Percentiles rank a stretch among this genome's conserved stretches.
Conservation (phyloP, 2,329 filamentous ascomycete species). For the Pestalotiopsis sp. region DNA sequence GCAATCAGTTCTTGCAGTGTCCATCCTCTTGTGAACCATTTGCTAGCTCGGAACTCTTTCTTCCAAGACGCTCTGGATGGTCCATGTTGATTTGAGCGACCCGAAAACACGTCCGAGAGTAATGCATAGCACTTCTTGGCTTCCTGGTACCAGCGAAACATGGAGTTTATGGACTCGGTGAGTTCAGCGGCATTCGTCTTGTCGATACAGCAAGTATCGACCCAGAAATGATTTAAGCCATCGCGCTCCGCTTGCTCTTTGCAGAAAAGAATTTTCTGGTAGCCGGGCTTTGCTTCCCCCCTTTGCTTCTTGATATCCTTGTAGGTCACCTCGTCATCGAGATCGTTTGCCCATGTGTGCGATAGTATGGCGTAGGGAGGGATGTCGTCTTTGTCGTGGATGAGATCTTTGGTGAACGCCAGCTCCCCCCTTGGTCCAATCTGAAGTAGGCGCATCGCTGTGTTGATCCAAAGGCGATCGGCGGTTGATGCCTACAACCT, state of each 20-base stretch:
- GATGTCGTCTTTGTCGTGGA: not conserved
- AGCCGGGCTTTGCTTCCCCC: conserved; percentile 12
- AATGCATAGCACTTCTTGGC: conserved; percentile 18
- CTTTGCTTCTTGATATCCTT: conserved; percentile 12
- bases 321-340: conserved; percentile 15
- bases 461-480: too few relatives aligned
- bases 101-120: not conserved
- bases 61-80: not conserved
- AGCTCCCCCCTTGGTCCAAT: too few relatives aligned
- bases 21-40: conserved; percentile 7
- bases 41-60: not conserved
- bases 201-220: too few relatives aligned
- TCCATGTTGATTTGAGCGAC: not conserved
- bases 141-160: conserved; percentile 8
- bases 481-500: too few relatives aligned
- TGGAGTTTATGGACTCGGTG: conserved; percentile 16
- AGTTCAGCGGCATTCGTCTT: conserved; percentile 9
- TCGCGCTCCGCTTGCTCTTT: conserved; percentile 14
- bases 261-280: conserved; percentile 18
- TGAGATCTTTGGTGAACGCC: not conserved
- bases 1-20: conserved; percentile 19
- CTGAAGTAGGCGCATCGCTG: too few relatives aligned
- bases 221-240: conserved; percentile 1
- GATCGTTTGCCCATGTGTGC: conserved; percentile 18
- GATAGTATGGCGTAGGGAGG: conserved; percentile 20